Evolutionary conservation across 2,329 filamentous ascomycete genomes (phyloP), one percentile per base, ranked within the genome.

Genomic region (Cryphonectria radicalis): DNA sequence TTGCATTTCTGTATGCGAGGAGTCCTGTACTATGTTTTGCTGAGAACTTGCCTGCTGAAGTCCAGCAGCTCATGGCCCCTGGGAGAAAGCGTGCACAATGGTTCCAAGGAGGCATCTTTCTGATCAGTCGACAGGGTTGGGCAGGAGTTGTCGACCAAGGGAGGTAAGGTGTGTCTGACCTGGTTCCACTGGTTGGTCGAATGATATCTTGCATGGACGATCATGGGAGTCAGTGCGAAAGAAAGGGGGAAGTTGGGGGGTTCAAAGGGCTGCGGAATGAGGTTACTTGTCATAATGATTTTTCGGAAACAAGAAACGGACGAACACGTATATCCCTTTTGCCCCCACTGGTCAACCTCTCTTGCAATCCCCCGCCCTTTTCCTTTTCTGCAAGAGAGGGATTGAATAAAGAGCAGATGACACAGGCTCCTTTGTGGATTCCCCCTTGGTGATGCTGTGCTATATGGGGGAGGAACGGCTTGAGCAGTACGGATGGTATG

Each of bases 311-410:
- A 71, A 73, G 66, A 69, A 63, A 69, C 63, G 69, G 71, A 50
- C 46, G 22, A 50, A 50, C 72, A 73, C 69, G 69, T 71, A 73
- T 73, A 73, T 73, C 72, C 69, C 69, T 3, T 32, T 71, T 69
- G 63, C 14, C 19, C 63, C 63, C 67, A 71, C 60, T 72, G 62
- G 65, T 67, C 69, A 40, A 64, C 25, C 46, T 13, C 63, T 50
- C n/a, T 65, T 19, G n/a, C n/a, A n/a, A 13, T 64, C 32, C n/a
- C 17, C 43, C 22, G 5, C 28, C 28, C 28, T 19, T n/a, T n/a
- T n/a, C 22, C 19, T 19, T 25, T 68, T 64, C 25, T 28, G 22
- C 35, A 8, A 6, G 50, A 46, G 43, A 17, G 42, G 59, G 10
- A 35, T 57, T 64, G 59, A 57, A 57, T 63, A 55, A 42, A 55